Base-by-base conservation (phyloP, 2,329 filamentous ascomycete species). In the Plectosphaerella cucumerina region DNA sequence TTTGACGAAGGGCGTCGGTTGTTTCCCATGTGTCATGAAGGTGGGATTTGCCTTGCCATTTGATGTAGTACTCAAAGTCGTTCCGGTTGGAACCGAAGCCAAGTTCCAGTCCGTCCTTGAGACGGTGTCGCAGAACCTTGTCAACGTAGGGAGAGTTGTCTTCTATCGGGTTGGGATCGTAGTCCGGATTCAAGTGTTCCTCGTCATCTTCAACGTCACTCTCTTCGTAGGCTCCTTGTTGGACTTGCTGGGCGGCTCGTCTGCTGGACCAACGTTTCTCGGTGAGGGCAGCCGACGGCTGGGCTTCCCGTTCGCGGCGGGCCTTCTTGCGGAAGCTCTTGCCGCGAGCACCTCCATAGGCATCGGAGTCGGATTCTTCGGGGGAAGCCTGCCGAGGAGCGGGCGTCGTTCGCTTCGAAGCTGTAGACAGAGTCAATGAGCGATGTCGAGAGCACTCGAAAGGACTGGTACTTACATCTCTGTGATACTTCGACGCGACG, bases 1-100 rank as follows among this genome's bases (percentile, higher is more conserved):
- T 87, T n/a, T 85, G 81, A 21, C 83, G 78, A 23, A 97, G 81
- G 18, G 77, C 81, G 50, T 89, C 85, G 53, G 86, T 86, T 0
- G 85, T 86, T 69, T 97, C 92, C 93, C 94, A 99, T 0, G 91
- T 96, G 51, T 95, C 89, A 72, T 99, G 94, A 60, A 96, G 86
- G 66, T 99, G 91, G 11, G 94, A 96, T 69, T 91, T 90, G 58
- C 87, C 90, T 69, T 97, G 90, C 94, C 95, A 99, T 73, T 99
- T 99, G 70, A 99, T 91, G 69, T 86, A 82, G 60, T 78, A 99
- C 63, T 97, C 90, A 60, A 94, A 97, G 64, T 97, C 89, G 49
- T 91, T 82, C 59, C 80, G 77, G 21, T 70, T 76, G 2, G 77
- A 66, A 45, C 89, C 85, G 50, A 75, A 73, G 14, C 77, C 70